phyloP scores from a whole-genome alignment of 495 filamentous ascomycete genomes.

The Podospora comata region DNA sequence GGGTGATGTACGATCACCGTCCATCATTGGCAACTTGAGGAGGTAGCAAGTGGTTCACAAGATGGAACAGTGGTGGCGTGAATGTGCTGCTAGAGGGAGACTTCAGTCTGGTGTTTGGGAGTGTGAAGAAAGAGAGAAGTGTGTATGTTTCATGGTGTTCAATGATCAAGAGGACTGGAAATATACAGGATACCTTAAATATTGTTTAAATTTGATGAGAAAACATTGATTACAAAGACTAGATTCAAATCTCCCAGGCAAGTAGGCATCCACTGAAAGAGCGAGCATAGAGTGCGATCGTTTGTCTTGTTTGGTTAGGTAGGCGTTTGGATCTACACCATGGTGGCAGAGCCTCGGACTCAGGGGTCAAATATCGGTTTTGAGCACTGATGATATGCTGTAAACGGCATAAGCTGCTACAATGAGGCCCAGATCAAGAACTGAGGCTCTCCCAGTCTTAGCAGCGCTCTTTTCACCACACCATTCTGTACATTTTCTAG shows the following conservation, averaged over 20 bases:
- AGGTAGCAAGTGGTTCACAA: not conserved
- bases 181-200: not conserved
- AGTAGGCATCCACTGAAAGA: not conserved
- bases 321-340: not conserved
- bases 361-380: not conserved
- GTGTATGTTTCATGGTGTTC: not conserved
- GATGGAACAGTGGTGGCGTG: not conserved
- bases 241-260: not conserved
- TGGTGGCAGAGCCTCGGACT: not conserved
- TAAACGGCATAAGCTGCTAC: too few species aligned
- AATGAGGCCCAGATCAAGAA: too few species aligned
- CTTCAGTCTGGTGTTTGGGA: not conserved
- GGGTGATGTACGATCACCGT: not conserved
- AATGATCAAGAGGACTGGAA: not conserved
- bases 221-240: not conserved
- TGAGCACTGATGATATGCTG: not conserved
- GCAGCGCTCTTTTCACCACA: too few species aligned
- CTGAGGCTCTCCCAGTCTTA: too few species aligned
- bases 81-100: not conserved
- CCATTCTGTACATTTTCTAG: too few species aligned
- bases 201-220: not conserved
- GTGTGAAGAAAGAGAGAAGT: not conserved
- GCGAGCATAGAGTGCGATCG: not conserved
- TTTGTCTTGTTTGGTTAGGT: not conserved
- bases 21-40: not conserved